Evolutionary conservation across 257 asterid genomes (phyloP).

Genomic region (Jacaranda copaia): DNA sequence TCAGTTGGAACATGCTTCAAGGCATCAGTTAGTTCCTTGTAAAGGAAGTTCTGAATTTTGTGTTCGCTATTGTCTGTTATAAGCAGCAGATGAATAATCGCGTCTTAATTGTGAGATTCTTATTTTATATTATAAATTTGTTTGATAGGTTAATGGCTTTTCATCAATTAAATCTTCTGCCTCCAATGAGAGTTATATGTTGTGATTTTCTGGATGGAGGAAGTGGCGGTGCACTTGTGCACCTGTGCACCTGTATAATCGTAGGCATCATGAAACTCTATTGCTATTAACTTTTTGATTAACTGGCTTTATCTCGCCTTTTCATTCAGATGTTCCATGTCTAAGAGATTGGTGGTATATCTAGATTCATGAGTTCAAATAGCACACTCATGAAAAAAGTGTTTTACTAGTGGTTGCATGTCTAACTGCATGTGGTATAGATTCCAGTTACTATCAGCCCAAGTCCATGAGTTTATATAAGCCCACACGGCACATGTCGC

Average conservation of each 20-base stretch:
- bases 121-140: not conserved
- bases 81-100: too few relatives aligned
- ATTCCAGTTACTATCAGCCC: slow-evolving; percentile 5
- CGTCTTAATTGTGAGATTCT: too few relatives aligned
- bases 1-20: too few relatives aligned
- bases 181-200: not conserved
- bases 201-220: slow-evolving; percentile 14
- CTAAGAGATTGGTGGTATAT: not conserved
- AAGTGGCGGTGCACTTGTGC: not conserved
- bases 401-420: not conserved
- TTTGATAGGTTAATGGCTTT: not conserved
- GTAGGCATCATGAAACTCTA: not conserved
- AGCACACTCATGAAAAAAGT: not conserved
- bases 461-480: not conserved
- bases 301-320: not conserved
- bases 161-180: not conserved
- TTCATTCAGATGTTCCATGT: not conserved
- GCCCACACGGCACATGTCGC: not conserved
- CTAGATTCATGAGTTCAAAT: not conserved
- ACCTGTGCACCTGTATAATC: not conserved
- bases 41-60: not conserved
- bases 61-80: not conserved
- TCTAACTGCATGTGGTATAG: not conserved
- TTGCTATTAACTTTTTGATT: not conserved
- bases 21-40: too few relatives aligned